Base-by-base conservation (phyloP, 345 rosid species). In the Brassica incana region DNA sequence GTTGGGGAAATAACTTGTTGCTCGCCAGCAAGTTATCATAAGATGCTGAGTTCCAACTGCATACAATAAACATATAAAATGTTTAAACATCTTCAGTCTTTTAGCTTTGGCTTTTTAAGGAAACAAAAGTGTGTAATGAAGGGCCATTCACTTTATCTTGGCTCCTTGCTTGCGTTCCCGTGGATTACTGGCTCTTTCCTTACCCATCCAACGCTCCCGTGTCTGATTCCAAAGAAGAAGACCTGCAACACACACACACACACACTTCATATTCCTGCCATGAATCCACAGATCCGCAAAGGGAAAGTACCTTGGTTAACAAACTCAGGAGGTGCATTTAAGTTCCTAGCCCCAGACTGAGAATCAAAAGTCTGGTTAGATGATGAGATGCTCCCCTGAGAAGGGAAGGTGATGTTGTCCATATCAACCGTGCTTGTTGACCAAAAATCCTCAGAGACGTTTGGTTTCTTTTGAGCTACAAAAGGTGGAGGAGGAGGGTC, bases 221-320 rank as follows among this genome's bases (percentile, higher is more conserved):
- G 86, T 91, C 82, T 93, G 94, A 78, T 85, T 88, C 98, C 98
- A 93, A 71, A 91, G 90, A 84, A 86, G 88, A 82, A 88, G 88
- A 75, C 98, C 98, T 89, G 82, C 76, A 75, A 69, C 59, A 75
- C 77, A 75, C 45, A 58, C 50, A 58, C 27, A 50, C 1, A 48
- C 67, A 12, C 32, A 0, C 67, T 59, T 33, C 66, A 70, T 20
- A 65, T 14, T 14, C 40, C 62, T 54, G 33, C 72, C 73, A 54
- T 60, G 59, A 74, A 50, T 56, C 10, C 8, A 9, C 67, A 1
- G 16, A 6, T n/a, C 48, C 43, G 15, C 14, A 67, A 67, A 81
- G 59, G 69, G 62, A 76, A 82, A 81, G 78, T 52, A 80, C 97
- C 95, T 71, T 92, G 95, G 79, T 90, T 92, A 56, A 89, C 91